Evolutionary conservation across 2,329 filamentous ascomycete species (phyloP), one percentile per base, ranked within the genome.

Genomic region (Aureobasidium melanogenum): DNA sequence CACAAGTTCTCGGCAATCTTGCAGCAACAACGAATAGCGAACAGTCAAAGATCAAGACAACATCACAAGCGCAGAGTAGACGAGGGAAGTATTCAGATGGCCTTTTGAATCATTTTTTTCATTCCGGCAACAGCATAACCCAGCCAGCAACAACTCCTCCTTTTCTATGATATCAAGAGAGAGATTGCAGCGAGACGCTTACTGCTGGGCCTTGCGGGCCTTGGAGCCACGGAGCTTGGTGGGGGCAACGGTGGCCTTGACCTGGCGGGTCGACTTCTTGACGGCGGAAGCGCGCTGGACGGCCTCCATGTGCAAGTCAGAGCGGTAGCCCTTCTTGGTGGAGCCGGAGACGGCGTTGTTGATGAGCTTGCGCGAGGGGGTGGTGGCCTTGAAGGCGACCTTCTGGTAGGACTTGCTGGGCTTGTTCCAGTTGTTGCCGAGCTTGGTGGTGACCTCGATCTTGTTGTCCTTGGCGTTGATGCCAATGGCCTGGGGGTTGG

Each of bases 281-380:
- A 72, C 62, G 72, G 91, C 91, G 72, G 87, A 91, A 74, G 88
- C 91, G 73, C 94, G 90, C 78, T 91, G 82, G 72, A 97, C 87
- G 71, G 93, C 92, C 72, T 79, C 77, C 64, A 74, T 71, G 68
- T 78, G 75, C 65, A 81, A 74, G 70, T 81, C 79, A 47, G 74
- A 67, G 65, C 79, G 89, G 88, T 97, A 99, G 74, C 87, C 84
- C 75, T 84, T 83, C 85, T 91, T 91, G 77, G 91, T 88, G 71
- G 87, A 85, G 76, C 82, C 81, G 82, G 85, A 88, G 80, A 91
- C 91, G 75, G 97, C 85, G 71, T 84, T 83, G 82, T 88, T 89
- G 87, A 92, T 97, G 80, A 88, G 88, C 84, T 92, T 94, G 81
- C 89, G 87, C 75, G 82, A 85, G 69, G 87, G 83, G 79, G 88